phyloP scores from a whole-genome alignment of 2,329 filamentous ascomycete species.

The Trichophyton mentagrophytes region DNA sequence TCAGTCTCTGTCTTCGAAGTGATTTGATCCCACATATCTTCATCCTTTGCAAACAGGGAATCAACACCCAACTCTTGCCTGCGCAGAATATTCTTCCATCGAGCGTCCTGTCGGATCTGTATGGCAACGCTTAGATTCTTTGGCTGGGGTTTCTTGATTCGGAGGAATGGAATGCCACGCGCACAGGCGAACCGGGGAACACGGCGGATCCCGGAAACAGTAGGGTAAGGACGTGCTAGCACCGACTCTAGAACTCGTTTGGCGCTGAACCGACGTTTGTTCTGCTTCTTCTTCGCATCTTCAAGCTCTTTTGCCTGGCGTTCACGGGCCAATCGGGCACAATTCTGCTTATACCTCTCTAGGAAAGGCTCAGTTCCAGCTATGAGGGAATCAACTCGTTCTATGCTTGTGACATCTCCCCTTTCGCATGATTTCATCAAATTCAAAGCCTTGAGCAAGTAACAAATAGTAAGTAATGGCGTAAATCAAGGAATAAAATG shows the following conservation, averaged over 20 bases:
- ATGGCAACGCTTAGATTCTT: conserved; percentile 27
- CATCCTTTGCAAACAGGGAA: conserved; percentile 25
- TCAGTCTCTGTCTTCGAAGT: conserved; percentile 18
- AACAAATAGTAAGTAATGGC: not conserved
- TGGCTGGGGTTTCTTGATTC: conserved; percentile 35
- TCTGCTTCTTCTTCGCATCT: not conserved
- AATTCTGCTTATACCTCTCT: conserved; percentile 11
- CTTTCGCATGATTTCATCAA: conserved; percentile 24
- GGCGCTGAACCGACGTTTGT: not conserved
- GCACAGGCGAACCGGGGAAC: conserved; percentile 32
- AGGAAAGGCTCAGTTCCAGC: conserved; percentile 15
- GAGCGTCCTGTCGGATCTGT: conserved; percentile 23
- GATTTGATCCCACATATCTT: conserved; percentile 32
- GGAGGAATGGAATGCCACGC: conserved; percentile 31
- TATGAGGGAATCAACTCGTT: conserved; percentile 20
- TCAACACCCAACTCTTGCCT: conserved; percentile 22
- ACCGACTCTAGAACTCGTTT: conserved; percentile 17
- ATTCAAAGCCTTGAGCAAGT: conserved; percentile 24
- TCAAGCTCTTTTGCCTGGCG: not conserved
- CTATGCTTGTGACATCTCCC: conserved; percentile 18
- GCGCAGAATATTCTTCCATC: conserved; percentile 24
- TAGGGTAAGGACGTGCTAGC: conserved; percentile 23
- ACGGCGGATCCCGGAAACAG: conserved; percentile 26
- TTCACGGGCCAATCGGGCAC: not conserved
- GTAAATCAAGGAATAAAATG: not conserved